These are phyloP conservation scores for Ganoderma meredithae DNA, from an alignment of 1,284 basidiomycete species.

Conservation along the genomic window DNA sequence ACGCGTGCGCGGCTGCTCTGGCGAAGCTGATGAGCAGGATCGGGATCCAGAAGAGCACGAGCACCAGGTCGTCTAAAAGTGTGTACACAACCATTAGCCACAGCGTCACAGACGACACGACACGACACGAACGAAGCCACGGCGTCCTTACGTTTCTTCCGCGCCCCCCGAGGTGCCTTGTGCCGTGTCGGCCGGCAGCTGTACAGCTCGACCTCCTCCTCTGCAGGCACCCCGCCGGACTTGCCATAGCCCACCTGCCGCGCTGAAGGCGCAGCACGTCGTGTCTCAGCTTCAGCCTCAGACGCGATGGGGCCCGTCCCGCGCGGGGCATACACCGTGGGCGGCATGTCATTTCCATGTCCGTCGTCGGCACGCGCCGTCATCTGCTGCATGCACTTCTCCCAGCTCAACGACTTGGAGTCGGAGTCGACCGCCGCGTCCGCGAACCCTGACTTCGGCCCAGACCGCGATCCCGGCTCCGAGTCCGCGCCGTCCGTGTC, in stretches of 20 bases:
- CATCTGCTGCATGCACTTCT: conserved; percentile 72
- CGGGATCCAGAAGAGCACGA: conserved; percentile 93
- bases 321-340: conserved; percentile 74
- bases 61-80: conserved; percentile 87
- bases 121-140: conserved; percentile 1
- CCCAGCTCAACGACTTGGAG: conserved; percentile 60
- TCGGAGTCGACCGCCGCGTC: conserved; percentile 62
- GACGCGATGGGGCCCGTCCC: conserved; percentile 31
- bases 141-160: conserved; percentile 80
- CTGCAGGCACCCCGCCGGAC: conserved; percentile 58
- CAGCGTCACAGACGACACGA: not conserved
- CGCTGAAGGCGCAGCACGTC: conserved; percentile 14
- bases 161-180: conserved; percentile 58
- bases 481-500: conserved; percentile 45
- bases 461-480: conserved; percentile 49
- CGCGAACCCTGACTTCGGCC: conserved; percentile 41
- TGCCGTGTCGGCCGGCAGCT: conserved; percentile 66
- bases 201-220: conserved; percentile 72
- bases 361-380: conserved; percentile 52
- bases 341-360: conserved; percentile 60
- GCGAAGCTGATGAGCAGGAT: conserved; percentile 78
- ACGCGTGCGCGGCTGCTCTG: conserved; percentile 68
- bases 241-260: conserved; percentile 59
- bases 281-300: conserved; percentile 13
- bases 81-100: conserved; percentile 20